phyloP scores from a whole-genome alignment of 2,329 filamentous ascomycete species.

The Blastomyces percursus region DNA sequence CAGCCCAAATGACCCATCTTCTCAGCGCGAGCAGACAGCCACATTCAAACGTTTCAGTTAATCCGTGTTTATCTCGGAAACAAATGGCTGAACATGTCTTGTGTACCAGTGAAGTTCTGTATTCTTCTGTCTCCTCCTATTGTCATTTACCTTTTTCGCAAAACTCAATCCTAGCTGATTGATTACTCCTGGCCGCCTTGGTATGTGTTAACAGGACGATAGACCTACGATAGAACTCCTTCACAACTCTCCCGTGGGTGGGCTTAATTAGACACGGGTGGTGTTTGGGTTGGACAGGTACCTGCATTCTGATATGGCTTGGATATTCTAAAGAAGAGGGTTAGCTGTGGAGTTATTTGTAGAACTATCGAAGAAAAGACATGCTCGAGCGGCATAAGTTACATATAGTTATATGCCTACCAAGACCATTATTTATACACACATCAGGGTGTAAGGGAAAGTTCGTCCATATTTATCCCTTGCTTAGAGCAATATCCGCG shows the following conservation, averaged over 20 bases:
- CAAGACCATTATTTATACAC: no score
- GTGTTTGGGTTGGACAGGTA: slow-evolving; percentile 44
- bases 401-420: background rate
- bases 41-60: slow-evolving; percentile 63
- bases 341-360: no score
- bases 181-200: slow-evolving; percentile 63
- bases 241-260: slow-evolving; percentile 32
- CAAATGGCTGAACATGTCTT: slow-evolving; percentile 51
- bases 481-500: slow-evolving; percentile 54
- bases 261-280: slow-evolving; percentile 71
- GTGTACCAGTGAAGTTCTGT: slow-evolving; percentile 27
- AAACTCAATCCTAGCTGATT: slow-evolving; percentile 52
- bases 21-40: slow-evolving; percentile 54
- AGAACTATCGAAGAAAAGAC: no score
- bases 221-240: slow-evolving; percentile 54
- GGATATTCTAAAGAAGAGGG: no score
- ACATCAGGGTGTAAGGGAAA: no score
- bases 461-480: slow-evolving; percentile 23
- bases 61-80: slow-evolving; percentile 56
- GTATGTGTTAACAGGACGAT: slow-evolving; percentile 83
- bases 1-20: slow-evolving; percentile 54
- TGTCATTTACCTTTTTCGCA: slow-evolving; percentile 20
- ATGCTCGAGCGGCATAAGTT: slow-evolving; percentile 58
- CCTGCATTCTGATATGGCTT: no score
- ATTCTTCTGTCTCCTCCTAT: slow-evolving; percentile 26